phyloP scores from a whole-genome alignment of 2,329 filamentous ascomycete genomes.

The Setomelanomma holmii region DNA sequence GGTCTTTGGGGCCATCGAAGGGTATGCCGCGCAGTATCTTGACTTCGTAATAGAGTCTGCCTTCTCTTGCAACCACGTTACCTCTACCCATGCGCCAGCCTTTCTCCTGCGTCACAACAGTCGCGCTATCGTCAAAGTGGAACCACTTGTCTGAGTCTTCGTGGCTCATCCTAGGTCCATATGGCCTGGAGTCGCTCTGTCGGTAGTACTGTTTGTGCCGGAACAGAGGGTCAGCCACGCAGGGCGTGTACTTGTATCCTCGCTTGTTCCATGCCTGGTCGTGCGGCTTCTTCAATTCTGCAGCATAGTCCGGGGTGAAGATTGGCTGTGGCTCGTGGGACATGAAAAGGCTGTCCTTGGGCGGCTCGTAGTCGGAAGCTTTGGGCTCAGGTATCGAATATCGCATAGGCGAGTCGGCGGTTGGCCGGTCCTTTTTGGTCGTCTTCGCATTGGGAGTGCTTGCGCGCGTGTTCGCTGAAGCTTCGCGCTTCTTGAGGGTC shows the following conservation, averaged over 20 bases:
- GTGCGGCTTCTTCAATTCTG: conserved; percentile 56
- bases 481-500: conserved; percentile 62
- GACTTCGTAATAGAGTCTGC: conserved; percentile 93
- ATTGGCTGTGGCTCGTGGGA: conserved; percentile 56
- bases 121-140: conserved; percentile 76
- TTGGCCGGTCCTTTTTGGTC: conserved; percentile 45
- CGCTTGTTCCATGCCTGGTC: conserved; percentile 69
- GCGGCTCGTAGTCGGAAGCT: conserved; percentile 57
- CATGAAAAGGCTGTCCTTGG: conserved; percentile 55
- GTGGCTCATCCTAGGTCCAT: conserved; percentile 84
- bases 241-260: conserved; percentile 86
- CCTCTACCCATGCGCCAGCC: conserved; percentile 90
- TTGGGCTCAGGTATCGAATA: conserved; percentile 59
- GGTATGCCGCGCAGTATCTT: conserved; percentile 81
- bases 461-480: conserved; percentile 48
- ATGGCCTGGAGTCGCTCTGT: conserved; percentile 84
- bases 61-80: conserved; percentile 89
- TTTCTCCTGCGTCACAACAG: conserved; percentile 85
- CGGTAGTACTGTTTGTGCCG: conserved; percentile 88
- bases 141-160: conserved; percentile 89
- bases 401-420: conserved; percentile 56
- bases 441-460: conserved; percentile 50
- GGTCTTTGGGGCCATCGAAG: conserved; percentile 50
- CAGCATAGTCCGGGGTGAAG: conserved; percentile 49
- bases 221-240: conserved; percentile 87